Conservation (phyloP, 2,329 filamentous ascomycete species). For the Colletotrichum salicis region DNA sequence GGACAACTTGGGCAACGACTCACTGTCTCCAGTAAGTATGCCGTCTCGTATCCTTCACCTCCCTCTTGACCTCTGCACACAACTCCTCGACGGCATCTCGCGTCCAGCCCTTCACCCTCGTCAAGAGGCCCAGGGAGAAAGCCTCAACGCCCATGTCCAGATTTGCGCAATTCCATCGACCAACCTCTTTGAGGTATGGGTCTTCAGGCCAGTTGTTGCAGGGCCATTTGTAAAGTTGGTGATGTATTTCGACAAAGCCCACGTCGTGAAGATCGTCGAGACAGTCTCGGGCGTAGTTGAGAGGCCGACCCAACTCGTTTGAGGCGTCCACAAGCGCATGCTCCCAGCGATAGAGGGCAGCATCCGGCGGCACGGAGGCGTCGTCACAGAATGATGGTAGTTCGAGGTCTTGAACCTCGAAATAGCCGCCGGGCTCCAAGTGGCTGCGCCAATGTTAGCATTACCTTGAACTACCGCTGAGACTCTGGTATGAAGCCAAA, state of each 20-base stretch:
- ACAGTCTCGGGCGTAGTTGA: conserved; percentile 42
- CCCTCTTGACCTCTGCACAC: conserved; percentile 37
- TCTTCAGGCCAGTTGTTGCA: conserved; percentile 37
- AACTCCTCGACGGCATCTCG: conserved; percentile 42
- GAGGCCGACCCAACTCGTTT: conserved; percentile 41
- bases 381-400: conserved; percentile 46
- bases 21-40: conserved; percentile 40
- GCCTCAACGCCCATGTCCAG: conserved; percentile 46
- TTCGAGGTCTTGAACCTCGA: conserved; percentile 45
- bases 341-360: conserved; percentile 44
- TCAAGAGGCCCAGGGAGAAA: conserved; percentile 49
- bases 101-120: conserved; percentile 48
- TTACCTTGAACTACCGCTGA: not conserved
- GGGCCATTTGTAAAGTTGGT: conserved; percentile 22
- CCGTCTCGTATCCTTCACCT: conserved; percentile 39
- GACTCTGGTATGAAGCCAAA: too few species aligned
- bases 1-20: not conserved
- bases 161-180: conserved; percentile 41
- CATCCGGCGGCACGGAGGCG: conserved; percentile 42
- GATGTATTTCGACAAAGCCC: conserved; percentile 16
- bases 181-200: conserved; percentile 34
- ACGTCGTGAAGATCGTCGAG: conserved; percentile 34
- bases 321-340: conserved; percentile 44
- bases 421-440: conserved; percentile 46
- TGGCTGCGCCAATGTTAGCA: conserved; percentile 7